Conservation (phyloP, 768 basidiomycete species). For the Epithele typhae region DNA sequence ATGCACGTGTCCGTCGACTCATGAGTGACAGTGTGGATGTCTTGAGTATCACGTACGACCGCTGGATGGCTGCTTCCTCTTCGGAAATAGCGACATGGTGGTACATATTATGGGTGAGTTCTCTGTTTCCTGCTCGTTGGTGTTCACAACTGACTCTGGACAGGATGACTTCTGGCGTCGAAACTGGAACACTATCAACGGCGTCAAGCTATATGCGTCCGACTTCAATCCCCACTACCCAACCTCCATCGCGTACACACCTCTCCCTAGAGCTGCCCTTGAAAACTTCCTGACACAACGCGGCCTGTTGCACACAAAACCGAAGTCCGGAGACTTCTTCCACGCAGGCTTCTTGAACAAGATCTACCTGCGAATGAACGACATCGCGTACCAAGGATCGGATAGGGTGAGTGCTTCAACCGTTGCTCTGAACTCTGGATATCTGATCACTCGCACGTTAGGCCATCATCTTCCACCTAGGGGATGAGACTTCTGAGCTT, state of each 20-base stretch:
- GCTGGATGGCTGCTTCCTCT: conserved; percentile 45
- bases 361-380: conserved; percentile 66
- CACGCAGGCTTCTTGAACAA: conserved; percentile 68
- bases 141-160: neutral
- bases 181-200: conserved; percentile 54
- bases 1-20: conserved; percentile 51
- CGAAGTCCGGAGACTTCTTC: conserved; percentile 45
- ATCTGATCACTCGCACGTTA: conserved; percentile 20
- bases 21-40: conserved; percentile 41
- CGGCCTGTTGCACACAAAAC: conserved; percentile 47
- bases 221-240: conserved; percentile 74
- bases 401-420: conserved; percentile 36
- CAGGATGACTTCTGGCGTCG: conserved; percentile 77
- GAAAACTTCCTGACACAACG: conserved; percentile 62
- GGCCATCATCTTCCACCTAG: conserved; percentile 64
- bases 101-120: conserved; percentile 73
- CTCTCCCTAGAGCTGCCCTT: conserved; percentile 57
- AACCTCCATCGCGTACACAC: conserved; percentile 68
- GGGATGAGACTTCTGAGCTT: conserved; percentile 45
- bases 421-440: too few relatives aligned
- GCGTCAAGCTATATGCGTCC: conserved; percentile 40
- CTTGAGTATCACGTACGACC: conserved; percentile 48
- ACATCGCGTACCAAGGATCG: conserved; percentile 54
- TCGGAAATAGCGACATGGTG: conserved; percentile 62
- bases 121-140: neutral